A percentile compares a stretch with the other conserved stretches of the same genome.
These are phyloP conservation scores for Kuraishia hungarica DNA, from an alignment of 805 yeast species.

Conservation along the genomic window DNA sequence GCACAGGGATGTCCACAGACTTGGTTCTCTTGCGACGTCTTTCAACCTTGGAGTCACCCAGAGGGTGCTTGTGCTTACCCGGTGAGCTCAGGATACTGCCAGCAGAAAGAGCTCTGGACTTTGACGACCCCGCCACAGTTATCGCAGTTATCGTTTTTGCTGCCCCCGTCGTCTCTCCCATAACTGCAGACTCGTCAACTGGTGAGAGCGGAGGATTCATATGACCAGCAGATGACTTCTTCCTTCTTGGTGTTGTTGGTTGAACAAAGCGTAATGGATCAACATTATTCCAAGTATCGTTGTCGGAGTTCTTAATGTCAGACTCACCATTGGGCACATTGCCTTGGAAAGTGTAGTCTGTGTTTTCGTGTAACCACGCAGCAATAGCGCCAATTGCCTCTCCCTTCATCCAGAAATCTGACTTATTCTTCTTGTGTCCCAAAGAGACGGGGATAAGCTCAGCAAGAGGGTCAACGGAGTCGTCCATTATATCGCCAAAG, in stretches of 20 bases:
- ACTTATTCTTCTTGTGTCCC: neutral
- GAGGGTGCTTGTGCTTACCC: neutral
- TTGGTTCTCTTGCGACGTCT: neutral
- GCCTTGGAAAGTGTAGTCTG: neutral
- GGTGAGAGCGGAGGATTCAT: neutral
- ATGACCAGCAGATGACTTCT: neutral
- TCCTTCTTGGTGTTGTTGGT: neutral
- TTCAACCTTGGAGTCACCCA: neutral
- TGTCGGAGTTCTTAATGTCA: neutral
- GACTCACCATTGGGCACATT: neutral
- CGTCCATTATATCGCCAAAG: neutral
- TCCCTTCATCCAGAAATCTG: conserved; percentile 16
- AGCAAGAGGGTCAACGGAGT: neutral
- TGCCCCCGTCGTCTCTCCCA: neutral
- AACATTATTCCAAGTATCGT: neutral
- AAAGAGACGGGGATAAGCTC: neutral
- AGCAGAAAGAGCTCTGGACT: conserved; percentile 3
- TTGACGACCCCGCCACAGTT: neutral
- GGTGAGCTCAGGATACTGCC: neutral
- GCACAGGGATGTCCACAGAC: neutral
- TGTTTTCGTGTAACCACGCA: conserved; percentile 13
- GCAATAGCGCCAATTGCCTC: conserved; percentile 18
- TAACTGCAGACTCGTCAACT: conserved; percentile 3
- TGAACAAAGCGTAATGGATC: neutral
- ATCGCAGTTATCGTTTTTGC: too few species aligned